Conservation (phyloP, 345 rosid genomes). For the Ricinus communis region DNA sequence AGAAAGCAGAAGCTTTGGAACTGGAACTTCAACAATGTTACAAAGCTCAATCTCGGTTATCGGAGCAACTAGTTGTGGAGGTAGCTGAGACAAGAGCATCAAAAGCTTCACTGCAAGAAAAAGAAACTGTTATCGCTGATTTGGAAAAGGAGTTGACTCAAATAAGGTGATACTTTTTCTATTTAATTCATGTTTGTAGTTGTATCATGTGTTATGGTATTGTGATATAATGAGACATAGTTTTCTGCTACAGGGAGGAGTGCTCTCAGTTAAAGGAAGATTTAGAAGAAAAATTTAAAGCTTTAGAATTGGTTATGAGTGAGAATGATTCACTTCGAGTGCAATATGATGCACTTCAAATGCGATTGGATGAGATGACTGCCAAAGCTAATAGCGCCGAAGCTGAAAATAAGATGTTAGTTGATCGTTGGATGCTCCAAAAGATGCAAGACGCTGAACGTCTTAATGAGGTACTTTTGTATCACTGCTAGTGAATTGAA, state of each 20-base stretch:
- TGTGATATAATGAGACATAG: constrained; percentile 6
- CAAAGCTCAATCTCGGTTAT: constrained; percentile 83
- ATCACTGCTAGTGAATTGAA: constrained; percentile 9
- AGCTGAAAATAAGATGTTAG: constrained; percentile 79
- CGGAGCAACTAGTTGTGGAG: constrained; percentile 89
- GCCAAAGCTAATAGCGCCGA: constrained; percentile 72
- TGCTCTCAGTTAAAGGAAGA: constrained; percentile 51
- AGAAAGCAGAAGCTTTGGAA: constrained; percentile 76
- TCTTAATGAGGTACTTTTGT: constrained; percentile 78
- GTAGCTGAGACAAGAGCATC: constrained; percentile 75
- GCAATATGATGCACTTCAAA: constrained; percentile 55
- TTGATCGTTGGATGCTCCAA: constrained; percentile 97
- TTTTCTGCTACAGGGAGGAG: constrained; percentile 55
- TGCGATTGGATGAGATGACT: constrained; percentile 62
- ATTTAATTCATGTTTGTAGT: not conserved
- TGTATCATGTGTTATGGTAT: not conserved
- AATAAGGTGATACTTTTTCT: constrained; percentile 44
- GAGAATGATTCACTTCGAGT: constrained; percentile 60
- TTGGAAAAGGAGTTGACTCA: constrained; percentile 51
- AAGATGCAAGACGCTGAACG: constrained; percentile 98
- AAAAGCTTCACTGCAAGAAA: constrained; percentile 71
- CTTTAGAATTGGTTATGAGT: constrained; percentile 54
- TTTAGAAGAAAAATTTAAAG: constrained; percentile 63
- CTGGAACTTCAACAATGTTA: constrained; percentile 86
- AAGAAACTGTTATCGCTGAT: constrained; percentile 48